Base-by-base conservation (phyloP, 352 stramenopile genomes). In the Phytophthora europaea region DNA sequence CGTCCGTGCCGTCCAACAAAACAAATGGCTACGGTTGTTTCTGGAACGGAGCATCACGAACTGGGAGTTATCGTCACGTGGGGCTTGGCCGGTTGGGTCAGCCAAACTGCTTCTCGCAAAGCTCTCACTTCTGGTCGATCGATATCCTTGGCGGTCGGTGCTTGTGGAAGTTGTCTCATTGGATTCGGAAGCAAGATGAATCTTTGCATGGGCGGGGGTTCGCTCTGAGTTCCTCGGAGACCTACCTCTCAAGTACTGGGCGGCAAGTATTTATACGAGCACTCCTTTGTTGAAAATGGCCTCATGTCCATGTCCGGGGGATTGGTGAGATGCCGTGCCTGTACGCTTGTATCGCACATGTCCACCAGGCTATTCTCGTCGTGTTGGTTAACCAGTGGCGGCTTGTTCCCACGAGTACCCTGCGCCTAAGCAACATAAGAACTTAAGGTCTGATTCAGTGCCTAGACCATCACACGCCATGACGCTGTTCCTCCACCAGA, bases 371-470 rank as follows among this genome's bases (percentile, higher is more conserved):
- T 28, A 28, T 28, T 53, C 47, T 53, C 20, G 9, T 45, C 36
- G 9, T 45, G 36, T 45, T 10, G 8, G 8, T 16, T 16, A 45
- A 16, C 15, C 36, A 45, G 36, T 4, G n/a, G 18, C 20, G 15
- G 6, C n/a, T 16, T 53, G 47, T 53, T 53, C 47, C n/a, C 20
- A 16, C 20, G 22, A 43, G 16, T 22, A 50, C 18, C 43, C 34
- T 40, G 34, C 47, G 54, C 18, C 26, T 61, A 51, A 43, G 43
- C n/a, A 34, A 16, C 56, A 76, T 72, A 63, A 76, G 69, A 72
- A 65, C 55, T 6, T 57, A 62, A 72, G 47, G 63, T 31, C 2
- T 7, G 26, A 16, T 40, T 40, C 13, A n/a, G 15, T 9, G 15
- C 43, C 43, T 23, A 22, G 12, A 48, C 40, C 10, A 48, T 6